Evolutionary conservation across 768 basidiomycete species (phyloP).

Genomic region (Kwoniella heveanensis): DNA sequence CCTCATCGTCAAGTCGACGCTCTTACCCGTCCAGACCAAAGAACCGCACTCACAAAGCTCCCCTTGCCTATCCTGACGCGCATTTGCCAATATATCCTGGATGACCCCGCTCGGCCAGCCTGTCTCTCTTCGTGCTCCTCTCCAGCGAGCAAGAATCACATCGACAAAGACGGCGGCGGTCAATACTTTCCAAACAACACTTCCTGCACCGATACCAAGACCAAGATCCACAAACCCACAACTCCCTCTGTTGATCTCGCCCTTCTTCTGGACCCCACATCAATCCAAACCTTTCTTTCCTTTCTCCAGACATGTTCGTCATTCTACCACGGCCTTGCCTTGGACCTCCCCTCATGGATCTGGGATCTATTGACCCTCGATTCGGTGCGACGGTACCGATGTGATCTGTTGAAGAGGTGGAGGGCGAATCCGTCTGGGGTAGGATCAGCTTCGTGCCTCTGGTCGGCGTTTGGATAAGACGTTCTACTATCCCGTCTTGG

Average conservation of each 20-base stretch:
- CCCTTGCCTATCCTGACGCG: too few species aligned
- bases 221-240: too few species aligned
- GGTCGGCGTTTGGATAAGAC: conserved; percentile 19
- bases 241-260: not conserved
- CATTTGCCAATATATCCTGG: too few species aligned
- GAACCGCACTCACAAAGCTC: too few species aligned
- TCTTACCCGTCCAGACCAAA: too few species aligned
- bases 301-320: not conserved
- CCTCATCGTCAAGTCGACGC: too few species aligned
- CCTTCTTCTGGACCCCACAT: not conserved
- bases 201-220: too few species aligned
- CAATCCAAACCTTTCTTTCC: not conserved
- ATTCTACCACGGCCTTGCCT: not conserved
- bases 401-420: conserved; percentile 22
- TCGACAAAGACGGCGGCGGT: too few species aligned
- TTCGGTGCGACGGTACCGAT: conserved; percentile 12
- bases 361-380: conserved; percentile 23
- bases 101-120: too few species aligned
- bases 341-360: conserved; percentile 14
- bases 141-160: too few species aligned
- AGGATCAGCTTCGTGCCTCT: conserved; percentile 9
- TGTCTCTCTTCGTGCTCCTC: too few species aligned
- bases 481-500: conserved; percentile 22
- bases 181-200: too few species aligned
- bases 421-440: conserved; percentile 29